These are phyloP conservation scores for Wallacemonas sp. DNA, from an alignment of 208 protist genomes.

Conservation along the genomic window DNA sequence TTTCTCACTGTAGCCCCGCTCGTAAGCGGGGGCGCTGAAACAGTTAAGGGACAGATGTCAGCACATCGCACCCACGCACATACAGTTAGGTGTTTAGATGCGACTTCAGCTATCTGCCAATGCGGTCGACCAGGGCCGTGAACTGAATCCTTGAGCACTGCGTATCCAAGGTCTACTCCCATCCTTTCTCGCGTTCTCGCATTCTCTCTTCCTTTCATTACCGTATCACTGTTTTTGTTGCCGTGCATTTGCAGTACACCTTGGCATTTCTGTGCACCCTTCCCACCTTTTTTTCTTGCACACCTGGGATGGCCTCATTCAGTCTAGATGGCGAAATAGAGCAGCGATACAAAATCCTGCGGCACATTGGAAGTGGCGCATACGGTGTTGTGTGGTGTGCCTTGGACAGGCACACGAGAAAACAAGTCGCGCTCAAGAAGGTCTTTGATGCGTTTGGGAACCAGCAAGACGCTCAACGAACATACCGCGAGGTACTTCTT, in stretches of 20 bases:
- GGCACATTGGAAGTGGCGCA: constrained; percentile 95
- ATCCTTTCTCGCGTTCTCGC: too few relatives aligned
- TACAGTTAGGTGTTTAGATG: too few relatives aligned
- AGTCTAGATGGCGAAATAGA: constrained; percentile 91
- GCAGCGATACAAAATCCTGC: constrained; percentile 91
- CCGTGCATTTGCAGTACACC: not conserved
- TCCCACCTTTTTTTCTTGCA: constrained; percentile 7
- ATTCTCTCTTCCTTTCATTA: not conserved
- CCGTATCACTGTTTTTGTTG: not conserved
- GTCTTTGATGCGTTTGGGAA: constrained; percentile 97
- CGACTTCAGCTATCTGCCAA: too few relatives aligned
- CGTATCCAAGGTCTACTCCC: too few relatives aligned
- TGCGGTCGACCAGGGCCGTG: too few relatives aligned
- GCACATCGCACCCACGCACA: not conserved
- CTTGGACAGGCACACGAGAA: constrained; percentile 80
- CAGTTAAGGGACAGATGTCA: not conserved
- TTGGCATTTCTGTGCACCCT: not conserved
- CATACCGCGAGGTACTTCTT: constrained; percentile 97
- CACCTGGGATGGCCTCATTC: constrained; percentile 54
- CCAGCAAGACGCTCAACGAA: constrained; percentile 91
- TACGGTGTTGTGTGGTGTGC: constrained; percentile 96
- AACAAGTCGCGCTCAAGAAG: constrained; percentile 95
- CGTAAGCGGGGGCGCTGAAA: not conserved
- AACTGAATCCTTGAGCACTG: too few relatives aligned
- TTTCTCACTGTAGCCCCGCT: too few relatives aligned